Conservation (phyloP, 176 grass and related monocot species). For the Aegilops speltoides region DNA sequence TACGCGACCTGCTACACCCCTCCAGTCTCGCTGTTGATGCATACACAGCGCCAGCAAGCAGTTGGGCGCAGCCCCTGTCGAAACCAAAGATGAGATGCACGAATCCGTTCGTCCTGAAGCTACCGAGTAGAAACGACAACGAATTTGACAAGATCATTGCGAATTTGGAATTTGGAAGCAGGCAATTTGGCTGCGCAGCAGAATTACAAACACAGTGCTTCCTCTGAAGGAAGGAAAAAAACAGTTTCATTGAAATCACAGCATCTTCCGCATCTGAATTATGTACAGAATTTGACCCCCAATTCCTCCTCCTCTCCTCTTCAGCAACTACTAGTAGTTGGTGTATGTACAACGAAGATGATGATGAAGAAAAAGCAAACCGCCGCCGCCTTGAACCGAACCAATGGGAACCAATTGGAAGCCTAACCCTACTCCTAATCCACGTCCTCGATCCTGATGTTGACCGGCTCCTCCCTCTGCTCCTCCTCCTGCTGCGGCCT, state of each 20-base stretch:
- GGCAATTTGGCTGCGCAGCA: neutral
- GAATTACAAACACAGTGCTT: neutral
- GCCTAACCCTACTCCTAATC: constrained; percentile 40
- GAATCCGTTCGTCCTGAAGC: neutral
- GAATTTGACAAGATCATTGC: neutral
- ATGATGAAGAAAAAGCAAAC: constrained; percentile 14
- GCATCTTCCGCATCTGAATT: neutral
- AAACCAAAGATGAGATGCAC: neutral
- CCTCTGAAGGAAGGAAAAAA: constrained; percentile 23
- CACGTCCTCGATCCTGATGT: constrained; percentile 47
- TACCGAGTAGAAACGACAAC: neutral
- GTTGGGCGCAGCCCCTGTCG: neutral
- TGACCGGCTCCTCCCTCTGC: constrained; percentile 36
- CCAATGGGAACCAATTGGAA: constrained; percentile 36
- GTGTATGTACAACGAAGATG: neutral
- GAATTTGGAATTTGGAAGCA: neutral
- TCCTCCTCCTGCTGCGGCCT: neutral
- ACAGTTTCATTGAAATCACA: neutral
- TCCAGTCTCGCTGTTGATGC: neutral
- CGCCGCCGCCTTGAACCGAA: constrained; percentile 34
- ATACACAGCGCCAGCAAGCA: neutral
- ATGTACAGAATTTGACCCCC: neutral
- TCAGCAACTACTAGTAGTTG: neutral
- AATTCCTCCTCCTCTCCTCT: neutral
- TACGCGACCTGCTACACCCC: neutral